These are phyloP conservation scores for Lactarius evosmus DNA, from an alignment of 768 basidiomycete species.

Conservation along the genomic window DNA sequence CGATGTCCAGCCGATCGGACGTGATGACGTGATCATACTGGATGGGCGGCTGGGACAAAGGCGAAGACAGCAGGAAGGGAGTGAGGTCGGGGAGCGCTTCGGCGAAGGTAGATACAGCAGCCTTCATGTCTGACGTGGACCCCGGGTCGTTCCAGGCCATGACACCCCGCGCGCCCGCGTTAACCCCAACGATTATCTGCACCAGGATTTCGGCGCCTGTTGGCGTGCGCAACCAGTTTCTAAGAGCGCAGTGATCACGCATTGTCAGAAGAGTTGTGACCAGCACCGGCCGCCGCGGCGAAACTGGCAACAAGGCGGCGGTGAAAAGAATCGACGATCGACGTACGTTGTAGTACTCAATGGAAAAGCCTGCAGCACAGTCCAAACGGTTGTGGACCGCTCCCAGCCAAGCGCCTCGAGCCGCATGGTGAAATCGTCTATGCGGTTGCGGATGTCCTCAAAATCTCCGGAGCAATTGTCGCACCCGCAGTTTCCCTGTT, in stretches of 20 bases:
- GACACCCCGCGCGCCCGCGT: constrained; percentile 58
- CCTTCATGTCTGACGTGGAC: constrained; percentile 40
- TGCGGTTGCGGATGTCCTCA: constrained; percentile 62
- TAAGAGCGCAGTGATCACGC: constrained; percentile 26
- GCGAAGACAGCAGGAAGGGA: constrained; percentile 14
- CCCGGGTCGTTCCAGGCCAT: constrained; percentile 45
- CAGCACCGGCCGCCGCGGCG: neutral
- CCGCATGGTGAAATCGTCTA: constrained; percentile 62
- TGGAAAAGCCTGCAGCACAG: constrained; percentile 78
- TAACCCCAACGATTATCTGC: constrained; percentile 61
- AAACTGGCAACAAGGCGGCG: too few relatives aligned
- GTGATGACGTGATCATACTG: constrained; percentile 15
- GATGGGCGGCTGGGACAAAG: constrained; percentile 7
- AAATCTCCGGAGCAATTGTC: constrained; percentile 66
- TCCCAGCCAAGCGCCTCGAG: constrained; percentile 65
- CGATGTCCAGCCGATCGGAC: constrained; percentile 13
- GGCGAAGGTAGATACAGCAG: constrained; percentile 37
- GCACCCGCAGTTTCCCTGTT: constrained; percentile 73
- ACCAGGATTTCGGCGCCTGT: constrained; percentile 70
- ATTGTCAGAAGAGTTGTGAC: neutral
- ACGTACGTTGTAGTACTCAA: constrained; percentile 41
- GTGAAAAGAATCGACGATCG: too few relatives aligned
- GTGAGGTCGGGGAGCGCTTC: constrained; percentile 30
- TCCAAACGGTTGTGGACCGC: constrained; percentile 68
- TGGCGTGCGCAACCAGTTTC: constrained; percentile 61